Evolutionary conservation across 1,284 basidiomycete species (phyloP), one percentile per base, ranked within the genome.

Genomic region (Anthracocystis panici-leucophaei): DNA sequence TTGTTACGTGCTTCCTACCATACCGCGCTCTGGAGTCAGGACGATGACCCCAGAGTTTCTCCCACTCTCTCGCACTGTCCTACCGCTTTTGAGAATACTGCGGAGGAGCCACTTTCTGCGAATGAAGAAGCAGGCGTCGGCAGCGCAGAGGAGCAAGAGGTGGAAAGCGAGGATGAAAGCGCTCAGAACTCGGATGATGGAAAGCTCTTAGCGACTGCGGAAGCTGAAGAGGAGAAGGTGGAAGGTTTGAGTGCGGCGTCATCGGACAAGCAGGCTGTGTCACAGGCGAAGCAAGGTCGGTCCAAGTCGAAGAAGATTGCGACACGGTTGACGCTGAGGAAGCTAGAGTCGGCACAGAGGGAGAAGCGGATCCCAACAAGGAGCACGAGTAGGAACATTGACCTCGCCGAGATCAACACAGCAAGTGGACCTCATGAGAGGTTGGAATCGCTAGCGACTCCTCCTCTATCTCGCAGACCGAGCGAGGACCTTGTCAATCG

Each of bases 1-100:
- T 31, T 70, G 11, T 25, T 64, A 11, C 61, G 69, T 18, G 68
- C 73, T 10, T 77, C 75, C 0, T 77, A 72, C 35, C 69, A 77
- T 25, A 73, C 69, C 9, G 74, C 70, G 14, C 25, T 68, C 8
- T 62, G 59, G 60, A 68, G 60, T 42, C 65, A 68, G n/a, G 59
- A 68, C n/a, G 65, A 68, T 21, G 65, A 58, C 3, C 16, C 45
- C 29, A 25, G 45, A 11, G 29, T 27, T 21, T 62, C 60, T 18
- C 48, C 44, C 1, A 48, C 60, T 21, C 40, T 55, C 12, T 54
- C 33, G 5, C 51, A 46, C 16, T 51, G 35, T 16, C 21, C 44
- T 5, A 21, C 38, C 2, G 7, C 35, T 2, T 57, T 53, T 9
- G 20, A 49, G 5, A 45, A 54, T 33, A 16, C 59, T 5, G 10